A percentile compares a stretch with the other conserved stretches of the same genome.
These are phyloP conservation scores for Neofusicoccum umdonicola DNA, from an alignment of 2,329 filamentous ascomycete genomes.

Conservation along the genomic window DNA sequence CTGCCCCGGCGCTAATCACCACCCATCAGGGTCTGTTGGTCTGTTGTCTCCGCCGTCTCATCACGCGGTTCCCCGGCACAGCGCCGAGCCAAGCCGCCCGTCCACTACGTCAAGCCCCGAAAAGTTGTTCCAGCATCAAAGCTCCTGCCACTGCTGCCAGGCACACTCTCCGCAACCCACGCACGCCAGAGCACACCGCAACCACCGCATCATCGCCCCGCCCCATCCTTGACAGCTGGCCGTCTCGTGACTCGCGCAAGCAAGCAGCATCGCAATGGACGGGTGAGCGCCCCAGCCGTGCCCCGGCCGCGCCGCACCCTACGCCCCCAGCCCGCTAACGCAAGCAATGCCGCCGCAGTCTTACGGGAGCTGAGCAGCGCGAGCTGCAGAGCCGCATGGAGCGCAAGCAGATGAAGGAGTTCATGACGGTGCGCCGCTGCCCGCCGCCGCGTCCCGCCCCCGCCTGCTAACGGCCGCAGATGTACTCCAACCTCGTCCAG, in stretches of 20 bases:
- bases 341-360: conserved; percentile 44
- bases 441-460: background rate
- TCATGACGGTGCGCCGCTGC: conserved; percentile 80
- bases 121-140: conserved; percentile 13
- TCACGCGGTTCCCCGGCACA: conserved; percentile 13
- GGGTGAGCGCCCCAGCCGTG: conserved; percentile 19
- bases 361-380: conserved; percentile 78
- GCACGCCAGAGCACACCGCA: background rate
- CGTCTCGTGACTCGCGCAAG: conserved; percentile 8
- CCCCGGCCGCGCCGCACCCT: background rate
- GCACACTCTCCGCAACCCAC: conserved; percentile 1
- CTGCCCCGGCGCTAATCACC: conserved; percentile 8
- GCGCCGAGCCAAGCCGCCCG: background rate
- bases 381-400: conserved; percentile 94
- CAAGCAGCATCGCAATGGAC: conserved; percentile 22
- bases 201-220: conserved; percentile 4
- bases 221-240: background rate
- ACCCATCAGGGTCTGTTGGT: conserved; percentile 12
- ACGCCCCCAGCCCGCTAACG: background rate
- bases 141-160: background rate
- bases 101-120: conserved; percentile 12
- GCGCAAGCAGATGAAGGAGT: conserved; percentile 98
- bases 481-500: conserved; percentile 73
- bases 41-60: background rate
- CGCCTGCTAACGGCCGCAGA: conserved; percentile 42